Base-by-base conservation (phyloP, 2,329 filamentous ascomycete genomes). In the Mollisia scopiformis region DNA sequence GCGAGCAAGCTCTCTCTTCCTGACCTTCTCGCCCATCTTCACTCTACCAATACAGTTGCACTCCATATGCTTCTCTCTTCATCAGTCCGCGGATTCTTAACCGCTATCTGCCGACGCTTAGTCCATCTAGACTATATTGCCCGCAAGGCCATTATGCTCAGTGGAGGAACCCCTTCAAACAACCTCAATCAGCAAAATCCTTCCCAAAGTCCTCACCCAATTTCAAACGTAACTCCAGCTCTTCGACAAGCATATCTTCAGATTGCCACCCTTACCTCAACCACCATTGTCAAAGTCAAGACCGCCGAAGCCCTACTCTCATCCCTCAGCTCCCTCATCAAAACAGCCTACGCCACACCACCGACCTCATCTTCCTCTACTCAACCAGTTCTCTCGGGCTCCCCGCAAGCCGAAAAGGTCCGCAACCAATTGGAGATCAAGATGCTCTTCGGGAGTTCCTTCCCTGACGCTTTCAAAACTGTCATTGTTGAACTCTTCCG, bases 11-110 rank as follows among this genome's bases (percentile, higher is more conserved):
- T 81, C 25, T 81, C 68, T 4, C 66, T 84, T 37, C 66, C 72
- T 2, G 80, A 85, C 43, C 74, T 88, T 63, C 77, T 80, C 1
- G 68, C 73, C 1, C 84, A 86, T 64, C 75, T 89, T 7, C 79
- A 82, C 13, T 74, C 78, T 37, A 80, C 79, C 49, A 84, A 86
- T 65, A 82, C 87, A 46, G 79, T 88, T 35, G 79, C 84, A 1
- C 75, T 89, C 11, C 85, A 89, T 65, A 76, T 89, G 47, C 73
- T 95, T 21, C 82, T 96, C 30, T 90, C 88, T 69, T 93, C 90
- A 30, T 87, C 89, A 55, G 89, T 89, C 11, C 85, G 92, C 13
- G 85, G 86, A 21, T 89, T 94, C 64, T 79, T 96, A 23, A 85
- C 86, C 27, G 86, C 89, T 30, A 80, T 87, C 51, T 90, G 86